Base-by-base conservation (phyloP, 1,139 yeast species). In the Chernovozyma sophiae-reginae region DNA sequence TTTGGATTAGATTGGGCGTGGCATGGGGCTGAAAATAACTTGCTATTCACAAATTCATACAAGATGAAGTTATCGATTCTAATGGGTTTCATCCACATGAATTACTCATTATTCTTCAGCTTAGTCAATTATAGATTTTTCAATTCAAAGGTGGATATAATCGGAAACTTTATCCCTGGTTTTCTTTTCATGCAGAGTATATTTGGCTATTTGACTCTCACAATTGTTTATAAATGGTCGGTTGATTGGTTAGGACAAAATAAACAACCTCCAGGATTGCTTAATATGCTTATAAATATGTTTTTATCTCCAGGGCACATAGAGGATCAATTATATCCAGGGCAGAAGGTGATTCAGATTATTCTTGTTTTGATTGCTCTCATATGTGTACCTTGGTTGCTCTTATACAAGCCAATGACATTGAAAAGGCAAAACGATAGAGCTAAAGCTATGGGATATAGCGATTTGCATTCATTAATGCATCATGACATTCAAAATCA, bases 201-300 rank as follows among this genome's bases (percentile, higher is more conserved):
- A 32, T 92, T 92, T 59, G 99, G 98, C 14, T 92, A 92, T 60
- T 70, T 92, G 44, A 72, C 94, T 3, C 53, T 92, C 36, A 76
- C 92, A 28, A 90, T 92, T 49, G 72, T 92, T 23, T 92, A 90
- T 71, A 92, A 92, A 62, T 92, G 99, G 99, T 68, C 82, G 31
- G 83, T 86, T 29, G 96, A 92, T 63, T 92, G 99, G 99, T 62
- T 83, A 34, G 82, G 75, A 7, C 72, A 72, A 25, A 81, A 69
- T 3, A 77, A 72, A 49, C 83, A 85, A 36, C 95, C 99, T 1
- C 99, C 99, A 2, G 95, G 97, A 20, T 68, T 92, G 49, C 74
- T 92, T 46, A 90, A 92, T 60, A 92, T 92, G 96, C 74, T 92
- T 52, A 92, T 92, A 51, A 86, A 86, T 55, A 92, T 92, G 99